Percentiles rank a stretch among this genome's conserved stretches.
These are phyloP conservation scores for Amaranthus hypochondriacus DNA, from an alignment of 148 eudicot species.

Conservation along the genomic window DNA sequence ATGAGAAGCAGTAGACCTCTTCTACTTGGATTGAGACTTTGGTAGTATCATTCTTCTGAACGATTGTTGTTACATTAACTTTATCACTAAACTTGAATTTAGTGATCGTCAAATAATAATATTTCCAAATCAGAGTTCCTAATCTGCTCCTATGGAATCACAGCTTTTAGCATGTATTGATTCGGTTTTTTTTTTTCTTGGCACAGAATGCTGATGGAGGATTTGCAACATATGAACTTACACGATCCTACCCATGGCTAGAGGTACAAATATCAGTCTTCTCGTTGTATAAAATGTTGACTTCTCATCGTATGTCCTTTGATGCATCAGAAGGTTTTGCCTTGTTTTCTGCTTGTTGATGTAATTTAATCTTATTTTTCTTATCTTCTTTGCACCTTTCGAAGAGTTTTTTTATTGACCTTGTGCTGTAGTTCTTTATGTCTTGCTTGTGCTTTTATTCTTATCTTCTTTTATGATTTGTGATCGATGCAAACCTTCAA, in stretches of 20 bases:
- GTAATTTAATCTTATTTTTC: no score
- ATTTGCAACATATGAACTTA: slow-evolving; percentile 95
- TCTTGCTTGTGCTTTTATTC: no score
- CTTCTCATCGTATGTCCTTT: neutral
- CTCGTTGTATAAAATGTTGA: slow-evolving; percentile 1
- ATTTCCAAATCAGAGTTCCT: neutral
- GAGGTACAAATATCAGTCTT: slow-evolving; percentile 48
- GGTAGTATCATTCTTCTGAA: neutral
- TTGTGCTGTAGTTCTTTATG: no score
- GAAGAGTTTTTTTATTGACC: no score
- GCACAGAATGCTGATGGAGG: slow-evolving; percentile 80
- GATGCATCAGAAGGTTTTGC: no score
- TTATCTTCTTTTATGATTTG: no score
- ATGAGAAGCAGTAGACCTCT: no score
- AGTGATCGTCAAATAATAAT: neutral
- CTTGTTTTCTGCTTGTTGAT: no score
- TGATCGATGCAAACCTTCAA: no score
- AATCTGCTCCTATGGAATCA: neutral
- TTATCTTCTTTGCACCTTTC: no score
- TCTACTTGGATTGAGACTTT: no score
- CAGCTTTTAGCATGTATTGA: neutral
- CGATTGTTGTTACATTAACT: neutral
- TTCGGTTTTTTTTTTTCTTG: slow-evolving; percentile 4
- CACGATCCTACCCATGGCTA: slow-evolving; percentile 92
- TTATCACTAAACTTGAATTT: neutral